Evolutionary conservation across 371 early-diverging fungal genomes (phyloP).

Genomic region (Dentiscutata heterogama): DNA sequence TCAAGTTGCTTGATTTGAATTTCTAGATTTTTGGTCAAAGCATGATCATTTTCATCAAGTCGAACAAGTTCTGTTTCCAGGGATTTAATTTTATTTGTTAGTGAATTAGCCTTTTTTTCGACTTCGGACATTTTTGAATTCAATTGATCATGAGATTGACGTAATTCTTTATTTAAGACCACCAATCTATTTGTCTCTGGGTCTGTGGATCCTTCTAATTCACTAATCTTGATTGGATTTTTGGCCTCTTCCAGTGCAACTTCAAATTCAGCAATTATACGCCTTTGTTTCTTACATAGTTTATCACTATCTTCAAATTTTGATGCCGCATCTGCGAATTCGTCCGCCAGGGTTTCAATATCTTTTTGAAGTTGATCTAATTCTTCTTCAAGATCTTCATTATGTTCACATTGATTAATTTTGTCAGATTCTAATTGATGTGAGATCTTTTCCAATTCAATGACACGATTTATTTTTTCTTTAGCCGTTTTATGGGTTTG

Average conservation of each 20-base stretch:
- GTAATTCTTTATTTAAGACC: not conserved
- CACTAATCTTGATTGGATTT: not conserved
- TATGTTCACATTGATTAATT: not conserved
- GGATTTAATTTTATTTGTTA: constrained; percentile 13
- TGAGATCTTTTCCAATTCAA: constrained; percentile 24
- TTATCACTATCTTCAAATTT: constrained; percentile 35
- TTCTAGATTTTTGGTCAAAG: not conserved
- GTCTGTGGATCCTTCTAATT: not conserved
- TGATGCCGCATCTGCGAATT: constrained; percentile 22
- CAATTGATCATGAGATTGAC: constrained; percentile 28
- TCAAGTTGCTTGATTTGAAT: constrained; percentile 26
- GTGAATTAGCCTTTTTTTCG: not conserved
- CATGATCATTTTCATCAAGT: not conserved
- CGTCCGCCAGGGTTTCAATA: constrained; percentile 16
- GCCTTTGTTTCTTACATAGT: constrained; percentile 31
- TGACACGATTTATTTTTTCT: constrained; percentile 1
- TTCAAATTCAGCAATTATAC: constrained; percentile 24
- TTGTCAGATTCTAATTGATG: constrained; percentile 33
- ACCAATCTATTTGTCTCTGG: constrained; percentile 3
- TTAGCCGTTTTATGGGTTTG: not conserved
- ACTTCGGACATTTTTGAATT: constrained; percentile 14
- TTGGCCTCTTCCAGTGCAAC: constrained; percentile 25
- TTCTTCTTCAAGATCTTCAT: constrained; percentile 29
- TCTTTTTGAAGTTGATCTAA: constrained; percentile 30
- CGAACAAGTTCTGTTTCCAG: constrained; percentile 12